These are phyloP conservation scores for Rhodamnia argentea DNA, from an alignment of 345 rosid genomes.

Conservation along the genomic window DNA sequence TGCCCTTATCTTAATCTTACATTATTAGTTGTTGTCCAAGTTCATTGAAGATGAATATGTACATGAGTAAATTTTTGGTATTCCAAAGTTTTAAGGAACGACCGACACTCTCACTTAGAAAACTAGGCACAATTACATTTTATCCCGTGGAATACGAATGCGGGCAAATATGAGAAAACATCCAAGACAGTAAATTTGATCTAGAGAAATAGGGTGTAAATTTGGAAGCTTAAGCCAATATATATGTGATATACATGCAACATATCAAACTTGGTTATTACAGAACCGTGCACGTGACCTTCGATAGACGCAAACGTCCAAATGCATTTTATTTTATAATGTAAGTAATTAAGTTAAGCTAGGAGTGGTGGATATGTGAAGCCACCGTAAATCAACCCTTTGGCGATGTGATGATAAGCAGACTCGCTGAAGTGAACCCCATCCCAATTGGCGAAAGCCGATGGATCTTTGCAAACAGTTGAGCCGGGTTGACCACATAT, in stretches of 20 bases:
- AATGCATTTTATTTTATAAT: background rate
- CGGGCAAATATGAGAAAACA: background rate
- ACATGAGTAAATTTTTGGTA: background rate
- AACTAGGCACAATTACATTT: background rate
- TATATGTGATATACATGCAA: background rate
- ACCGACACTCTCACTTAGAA: background rate
- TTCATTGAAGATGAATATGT: background rate
- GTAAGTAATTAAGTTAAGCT: background rate
- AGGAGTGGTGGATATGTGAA: constrained; percentile 8
- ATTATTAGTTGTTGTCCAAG: background rate
- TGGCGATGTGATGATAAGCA: constrained; percentile 37
- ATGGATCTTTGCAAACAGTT: constrained; percentile 31
- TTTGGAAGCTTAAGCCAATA: background rate
- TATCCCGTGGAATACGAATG: background rate
- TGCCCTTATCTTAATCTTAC: background rate
- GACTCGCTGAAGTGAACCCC: constrained; percentile 69
- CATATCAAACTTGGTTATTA: background rate
- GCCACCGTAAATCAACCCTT: constrained; percentile 25
- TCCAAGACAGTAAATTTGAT: background rate
- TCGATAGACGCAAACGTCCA: background rate
- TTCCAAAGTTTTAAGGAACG: background rate
- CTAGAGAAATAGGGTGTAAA: background rate
- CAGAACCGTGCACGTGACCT: background rate
- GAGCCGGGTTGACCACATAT: constrained; percentile 46
- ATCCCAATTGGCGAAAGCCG: constrained; percentile 45